These are phyloP conservation scores for Podila horticola DNA, from an alignment of 192 early-diverging fungal genomes.

Conservation along the genomic window DNA sequence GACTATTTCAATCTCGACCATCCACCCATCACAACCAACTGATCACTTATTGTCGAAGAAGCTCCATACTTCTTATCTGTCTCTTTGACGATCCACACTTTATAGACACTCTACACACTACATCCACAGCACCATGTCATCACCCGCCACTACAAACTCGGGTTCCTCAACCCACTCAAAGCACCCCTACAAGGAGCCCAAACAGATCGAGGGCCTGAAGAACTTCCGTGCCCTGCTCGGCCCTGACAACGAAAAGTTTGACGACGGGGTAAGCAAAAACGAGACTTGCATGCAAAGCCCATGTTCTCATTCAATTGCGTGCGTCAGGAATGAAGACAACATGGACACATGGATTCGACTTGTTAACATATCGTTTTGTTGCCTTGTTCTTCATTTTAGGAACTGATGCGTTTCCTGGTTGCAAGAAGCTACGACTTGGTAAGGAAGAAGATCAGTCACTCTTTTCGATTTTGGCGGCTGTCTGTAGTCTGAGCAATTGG, in stretches of 20 bases:
- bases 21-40: not conserved
- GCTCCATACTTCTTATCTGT: not conserved
- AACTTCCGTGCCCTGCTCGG: conserved; percentile 44
- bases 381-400: conserved; percentile 46
- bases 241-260: conserved; percentile 41
- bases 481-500: too few species aligned
- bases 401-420: conserved; percentile 67
- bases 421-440: conserved; percentile 72
- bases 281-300: not conserved
- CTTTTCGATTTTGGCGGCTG: not conserved
- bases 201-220: conserved; percentile 44
- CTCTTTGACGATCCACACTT: not conserved
- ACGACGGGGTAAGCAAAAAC: conserved; percentile 41
- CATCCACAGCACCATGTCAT: conserved; percentile 1
- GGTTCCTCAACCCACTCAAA: conserved; percentile 27
- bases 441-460: conserved; percentile 40
- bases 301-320: too few species aligned
- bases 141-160: conserved; percentile 7
- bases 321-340: too few species aligned
- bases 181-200: conserved; percentile 43
- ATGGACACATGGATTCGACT: not conserved
- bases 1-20: not conserved
- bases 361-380: not conserved
- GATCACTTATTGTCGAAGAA: not conserved
- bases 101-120: not conserved